A percentile compares a stretch with the other conserved stretches of the same genome.
phyloP scores from a whole-genome alignment of 2,329 filamentous ascomycete species.

The Pseudogymnoascus sp. region DNA sequence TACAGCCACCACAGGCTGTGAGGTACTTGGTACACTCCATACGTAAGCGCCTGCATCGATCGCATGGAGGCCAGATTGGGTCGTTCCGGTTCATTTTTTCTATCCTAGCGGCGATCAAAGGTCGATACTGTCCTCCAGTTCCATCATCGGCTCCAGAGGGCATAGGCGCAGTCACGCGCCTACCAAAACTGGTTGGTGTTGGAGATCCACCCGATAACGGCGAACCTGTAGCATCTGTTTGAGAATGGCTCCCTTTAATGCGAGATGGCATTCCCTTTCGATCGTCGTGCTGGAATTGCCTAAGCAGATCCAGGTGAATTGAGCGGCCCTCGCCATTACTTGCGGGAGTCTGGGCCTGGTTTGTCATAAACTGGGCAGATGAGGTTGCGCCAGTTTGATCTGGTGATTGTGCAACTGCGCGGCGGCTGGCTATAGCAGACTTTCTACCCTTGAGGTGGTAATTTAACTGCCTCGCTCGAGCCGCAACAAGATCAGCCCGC shows the following conservation, averaged over 20 bases:
- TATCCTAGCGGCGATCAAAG: conserved; percentile 65
- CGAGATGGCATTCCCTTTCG: conserved; percentile 22
- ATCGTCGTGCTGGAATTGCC: conserved; percentile 39
- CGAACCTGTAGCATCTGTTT: conserved; percentile 16
- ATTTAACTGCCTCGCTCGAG: conserved; percentile 68
- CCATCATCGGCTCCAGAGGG: conserved; percentile 21
- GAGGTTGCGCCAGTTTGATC: conserved; percentile 13
- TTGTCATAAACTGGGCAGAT: neutral
- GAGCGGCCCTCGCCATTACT: conserved; percentile 15
- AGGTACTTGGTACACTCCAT: conserved; percentile 80
- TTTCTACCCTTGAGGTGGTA: conserved; percentile 70
- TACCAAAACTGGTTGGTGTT: conserved; percentile 10
- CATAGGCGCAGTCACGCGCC: neutral
- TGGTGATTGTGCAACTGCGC: conserved; percentile 34
- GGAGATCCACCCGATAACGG: neutral
- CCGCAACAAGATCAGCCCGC: conserved; percentile 68
- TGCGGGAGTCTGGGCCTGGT: neutral
- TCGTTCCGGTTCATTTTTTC: conserved; percentile 69
- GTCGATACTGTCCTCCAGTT: conserved; percentile 37
- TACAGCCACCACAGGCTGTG: conserved; percentile 79
- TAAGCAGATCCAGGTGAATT: conserved; percentile 47
- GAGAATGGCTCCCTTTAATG: conserved; percentile 15
- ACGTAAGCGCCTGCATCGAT: conserved; percentile 70
- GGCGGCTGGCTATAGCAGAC: conserved; percentile 61
- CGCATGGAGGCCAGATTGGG: conserved; percentile 72